Base-by-base conservation (phyloP, 306 rosid species). In the Abrus pulchellus region DNA sequence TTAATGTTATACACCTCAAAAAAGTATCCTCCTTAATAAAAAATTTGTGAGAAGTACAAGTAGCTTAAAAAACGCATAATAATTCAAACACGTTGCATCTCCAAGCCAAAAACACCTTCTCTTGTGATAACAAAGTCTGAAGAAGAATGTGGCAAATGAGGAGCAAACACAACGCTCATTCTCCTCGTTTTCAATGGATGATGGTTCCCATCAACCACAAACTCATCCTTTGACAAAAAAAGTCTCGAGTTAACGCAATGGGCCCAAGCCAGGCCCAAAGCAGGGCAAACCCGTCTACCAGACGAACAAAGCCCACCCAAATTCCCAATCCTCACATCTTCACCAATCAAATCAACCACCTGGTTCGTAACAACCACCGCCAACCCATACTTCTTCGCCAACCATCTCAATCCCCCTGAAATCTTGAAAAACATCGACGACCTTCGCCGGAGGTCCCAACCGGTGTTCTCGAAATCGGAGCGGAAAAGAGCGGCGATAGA, bases 401-500 rank as follows among this genome's bases (percentile, higher is more conserved):
- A 33, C 2, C 38, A 52, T 83, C 87, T 89, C 87, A 94, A 63
- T 40, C 83, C 83, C 61, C 95, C 97, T 0, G 97, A 89, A 47
- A 94, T 93, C 83, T 87, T 79, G 83, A 94, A 92, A 53, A 93
- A 94, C 3, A 94, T 75, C 1, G 90, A 78, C 1, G 97, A 91
- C 36, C 97, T 85, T 9, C 87, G 82, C 82, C 80, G 85, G 20
- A 94, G 94, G 49, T 93, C 97, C 1, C 64, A 11, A 0, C 86
- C 75, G 30, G 85, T 89, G 88, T 91, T 93, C 11, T 88, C 92
- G 36, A 93, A 94, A n/a, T 94, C 97, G 2, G 95, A 88, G 1
- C 97, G 92, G 79, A 94, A 94, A 6, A 94, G 56, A 3, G 97
- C 99, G 4, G 97, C 99, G 9, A 94, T 90, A 1, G 97, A 94